phyloP scores from a whole-genome alignment of 2,329 filamentous ascomycete species.

The Xylariaceae sp. region DNA sequence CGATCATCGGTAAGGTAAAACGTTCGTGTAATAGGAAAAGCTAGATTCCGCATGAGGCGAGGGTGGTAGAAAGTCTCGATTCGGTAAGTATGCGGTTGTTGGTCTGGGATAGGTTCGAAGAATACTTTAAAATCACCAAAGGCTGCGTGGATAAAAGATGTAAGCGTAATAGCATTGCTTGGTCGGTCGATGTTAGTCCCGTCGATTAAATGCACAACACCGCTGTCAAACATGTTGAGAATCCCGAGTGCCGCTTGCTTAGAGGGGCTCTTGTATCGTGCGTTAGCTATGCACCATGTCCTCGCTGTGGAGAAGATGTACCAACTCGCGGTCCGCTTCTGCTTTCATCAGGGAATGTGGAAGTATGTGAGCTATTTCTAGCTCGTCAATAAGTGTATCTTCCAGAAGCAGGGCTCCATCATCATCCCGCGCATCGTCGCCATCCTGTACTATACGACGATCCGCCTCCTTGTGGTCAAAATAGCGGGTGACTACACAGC shows the following conservation, averaged over 20 bases:
- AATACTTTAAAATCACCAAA: conserved; percentile 43
- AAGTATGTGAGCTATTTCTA: conserved; percentile 21
- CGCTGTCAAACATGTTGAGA: conserved; percentile 50
- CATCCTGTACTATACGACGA: conserved; percentile 19
- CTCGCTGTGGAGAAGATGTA: conserved; percentile 1
- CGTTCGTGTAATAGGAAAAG: conserved; percentile 38
- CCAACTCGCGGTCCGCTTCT: conserved; percentile 4
- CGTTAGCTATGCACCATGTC: conserved; percentile 13
- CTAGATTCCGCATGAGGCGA: conserved; percentile 1
- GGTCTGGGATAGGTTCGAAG: conserved; percentile 34
- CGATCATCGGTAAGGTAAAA: conserved; percentile 35
- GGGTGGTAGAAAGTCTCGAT: conserved; percentile 32
- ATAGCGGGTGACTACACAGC: conserved; percentile 36
- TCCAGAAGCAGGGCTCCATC: conserved; percentile 30
- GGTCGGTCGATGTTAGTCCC: conserved; percentile 48
- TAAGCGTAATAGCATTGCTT: conserved; percentile 47
- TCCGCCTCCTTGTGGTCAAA: conserved; percentile 29
- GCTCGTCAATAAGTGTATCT: neutral
- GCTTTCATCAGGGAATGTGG: conserved; percentile 17
- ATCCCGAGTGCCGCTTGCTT: conserved; percentile 45
- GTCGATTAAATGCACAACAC: conserved; percentile 44
- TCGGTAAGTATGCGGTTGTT: conserved; percentile 37
- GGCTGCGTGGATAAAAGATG: conserved; percentile 31
- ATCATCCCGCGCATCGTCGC: conserved; percentile 33
- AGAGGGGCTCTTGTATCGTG: conserved; percentile 22